Evolutionary conservation across 179 eudicot species (phyloP).

Genomic region (Monotropa hypopitys): DNA sequence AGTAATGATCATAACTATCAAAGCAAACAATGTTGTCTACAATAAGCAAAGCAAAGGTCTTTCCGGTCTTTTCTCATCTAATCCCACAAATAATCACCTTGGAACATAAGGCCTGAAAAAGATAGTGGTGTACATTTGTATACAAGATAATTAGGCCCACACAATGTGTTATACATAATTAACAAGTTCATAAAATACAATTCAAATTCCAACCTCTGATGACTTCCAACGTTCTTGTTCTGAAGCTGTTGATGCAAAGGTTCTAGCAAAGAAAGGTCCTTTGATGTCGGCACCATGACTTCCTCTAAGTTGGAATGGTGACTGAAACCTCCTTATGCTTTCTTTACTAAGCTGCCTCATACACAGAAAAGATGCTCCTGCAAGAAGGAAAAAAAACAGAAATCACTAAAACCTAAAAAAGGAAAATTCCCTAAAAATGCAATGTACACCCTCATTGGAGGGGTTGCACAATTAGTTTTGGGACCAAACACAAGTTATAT

Average conservation of each 20-base stretch:
- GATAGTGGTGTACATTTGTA: neutral
- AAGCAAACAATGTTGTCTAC: neutral
- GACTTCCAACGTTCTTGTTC: constrained; percentile 12
- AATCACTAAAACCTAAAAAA: neutral
- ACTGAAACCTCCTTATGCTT: constrained; percentile 10
- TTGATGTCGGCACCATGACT: neutral
- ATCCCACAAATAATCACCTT: neutral
- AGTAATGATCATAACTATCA: neutral
- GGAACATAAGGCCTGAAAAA: neutral
- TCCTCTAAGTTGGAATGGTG: constrained; percentile 13
- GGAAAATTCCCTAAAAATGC: neutral
- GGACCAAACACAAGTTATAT: neutral
- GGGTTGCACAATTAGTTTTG: neutral
- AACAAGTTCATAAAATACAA: neutral
- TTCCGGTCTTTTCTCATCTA: neutral
- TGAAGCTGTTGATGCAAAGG: constrained; percentile 27
- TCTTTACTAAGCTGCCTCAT: constrained; percentile 9
- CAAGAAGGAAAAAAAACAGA: neutral
- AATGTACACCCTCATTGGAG: neutral
- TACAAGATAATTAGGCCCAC: neutral
- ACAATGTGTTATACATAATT: neutral
- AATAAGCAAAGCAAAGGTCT: neutral
- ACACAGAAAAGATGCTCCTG: constrained; percentile 18
- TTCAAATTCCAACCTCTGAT: constrained; percentile 20
- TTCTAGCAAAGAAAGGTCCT: constrained; percentile 16